phyloP scores from a whole-genome alignment of 1,284 basidiomycete genomes.

The Hemileia vastatrix region DNA sequence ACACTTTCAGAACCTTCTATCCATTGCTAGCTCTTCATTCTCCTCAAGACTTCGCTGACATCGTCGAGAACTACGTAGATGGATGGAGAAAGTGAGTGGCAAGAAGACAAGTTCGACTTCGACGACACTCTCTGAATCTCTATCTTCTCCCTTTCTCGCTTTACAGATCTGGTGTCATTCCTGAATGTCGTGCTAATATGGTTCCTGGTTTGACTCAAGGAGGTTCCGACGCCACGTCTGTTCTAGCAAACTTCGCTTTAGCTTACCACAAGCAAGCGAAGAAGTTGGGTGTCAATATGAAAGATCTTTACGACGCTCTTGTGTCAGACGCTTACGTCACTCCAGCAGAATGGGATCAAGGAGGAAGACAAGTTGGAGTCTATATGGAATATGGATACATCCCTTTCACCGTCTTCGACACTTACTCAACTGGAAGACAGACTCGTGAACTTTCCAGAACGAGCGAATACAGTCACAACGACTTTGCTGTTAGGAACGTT shows the following conservation, averaged over 20 bases:
- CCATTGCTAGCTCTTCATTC: conserved; percentile 34
- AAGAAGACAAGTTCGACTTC: background rate
- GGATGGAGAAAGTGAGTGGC: conserved; percentile 25
- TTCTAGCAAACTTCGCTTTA: conserved; percentile 6
- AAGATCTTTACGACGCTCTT: conserved; percentile 33
- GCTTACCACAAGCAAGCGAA: conserved; percentile 10
- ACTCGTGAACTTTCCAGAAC: conserved; percentile 8
- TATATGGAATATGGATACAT: conserved; percentile 4
- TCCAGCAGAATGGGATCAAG: background rate
- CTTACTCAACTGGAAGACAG: conserved; percentile 1
- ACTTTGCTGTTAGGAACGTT: background rate
- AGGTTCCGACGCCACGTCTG: background rate
- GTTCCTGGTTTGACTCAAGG: conserved; percentile 27
- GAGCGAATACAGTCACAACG: background rate
- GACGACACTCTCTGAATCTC: background rate
- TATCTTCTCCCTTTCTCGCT: background rate
- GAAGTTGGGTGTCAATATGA: conserved; percentile 28
- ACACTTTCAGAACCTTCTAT: conserved; percentile 31
- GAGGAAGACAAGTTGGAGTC: background rate
- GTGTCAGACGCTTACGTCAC: conserved; percentile 27
- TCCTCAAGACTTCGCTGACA: conserved; percentile 33
- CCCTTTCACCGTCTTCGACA: background rate
- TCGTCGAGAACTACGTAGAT: conserved; percentile 37
- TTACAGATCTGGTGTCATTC: conserved; percentile 27
- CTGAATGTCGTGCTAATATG: conserved; percentile 37